Conservation (phyloP, 768 basidiomycete genomes). For the Lactarius trivialis region DNA sequence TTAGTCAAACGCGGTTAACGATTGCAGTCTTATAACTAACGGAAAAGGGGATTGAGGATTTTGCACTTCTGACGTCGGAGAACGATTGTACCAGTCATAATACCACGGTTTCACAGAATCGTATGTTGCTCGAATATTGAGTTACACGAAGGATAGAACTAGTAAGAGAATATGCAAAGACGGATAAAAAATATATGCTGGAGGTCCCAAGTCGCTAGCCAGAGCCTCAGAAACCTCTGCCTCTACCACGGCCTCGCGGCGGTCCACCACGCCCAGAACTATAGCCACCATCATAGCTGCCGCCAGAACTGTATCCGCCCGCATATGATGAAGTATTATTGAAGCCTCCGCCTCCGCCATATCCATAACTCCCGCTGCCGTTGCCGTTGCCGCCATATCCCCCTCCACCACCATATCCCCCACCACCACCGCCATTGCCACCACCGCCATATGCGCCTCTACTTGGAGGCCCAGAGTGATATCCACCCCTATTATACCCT, state of each 20-base stretch:
- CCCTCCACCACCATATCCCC: constrained; percentile 29
- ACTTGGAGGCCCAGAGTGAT: constrained; percentile 26
- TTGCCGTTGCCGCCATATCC: constrained; percentile 28
- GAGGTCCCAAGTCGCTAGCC: background rate
- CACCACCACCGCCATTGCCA: constrained; percentile 26
- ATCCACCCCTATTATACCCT: constrained; percentile 20
- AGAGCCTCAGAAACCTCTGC: constrained; percentile 15
- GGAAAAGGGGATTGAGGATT: background rate
- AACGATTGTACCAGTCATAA: background rate
- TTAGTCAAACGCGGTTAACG: constrained; percentile 1
- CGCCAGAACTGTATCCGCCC: constrained; percentile 9
- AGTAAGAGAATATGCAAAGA: background rate
- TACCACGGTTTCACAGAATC: background rate
- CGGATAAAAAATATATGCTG: constrained; percentile 4
- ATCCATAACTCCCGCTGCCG: constrained; percentile 27
- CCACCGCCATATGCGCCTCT: constrained; percentile 31
- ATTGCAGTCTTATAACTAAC: background rate
- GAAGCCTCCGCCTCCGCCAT: constrained; percentile 35
- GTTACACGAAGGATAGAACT: background rate
- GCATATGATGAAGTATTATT: constrained; percentile 13
- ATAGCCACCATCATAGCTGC: constrained; percentile 25
- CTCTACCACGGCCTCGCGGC: constrained; percentile 22
- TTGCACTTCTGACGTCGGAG: constrained; percentile 3
- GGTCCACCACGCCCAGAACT: constrained; percentile 20
- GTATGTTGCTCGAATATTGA: background rate